phyloP scores from a whole-genome alignment of 176 grass and related monocot species.

The Eremochloa ophiuroides region DNA sequence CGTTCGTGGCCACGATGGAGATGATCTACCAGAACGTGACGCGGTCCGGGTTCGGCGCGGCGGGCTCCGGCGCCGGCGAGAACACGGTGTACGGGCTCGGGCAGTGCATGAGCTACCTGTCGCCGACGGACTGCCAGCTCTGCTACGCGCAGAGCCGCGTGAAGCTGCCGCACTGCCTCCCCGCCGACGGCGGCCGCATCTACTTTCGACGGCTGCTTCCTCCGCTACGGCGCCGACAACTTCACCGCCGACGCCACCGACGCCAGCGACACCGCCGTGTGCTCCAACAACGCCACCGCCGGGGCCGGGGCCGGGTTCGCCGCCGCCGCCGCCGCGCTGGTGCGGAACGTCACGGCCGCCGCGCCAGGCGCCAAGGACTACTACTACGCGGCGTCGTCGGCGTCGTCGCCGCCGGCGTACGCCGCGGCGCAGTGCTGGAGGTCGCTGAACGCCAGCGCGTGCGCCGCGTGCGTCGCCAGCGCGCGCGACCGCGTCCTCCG shows the following conservation, averaged over 20 bases:
- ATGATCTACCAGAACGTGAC: slow-evolving; percentile 65
- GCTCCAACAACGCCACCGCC: slow-evolving; percentile 3
- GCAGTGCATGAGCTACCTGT: slow-evolving; percentile 71
- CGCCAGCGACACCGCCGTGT: slow-evolving; percentile 41
- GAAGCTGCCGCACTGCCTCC: slow-evolving; percentile 75
- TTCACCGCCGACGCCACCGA: slow-evolving; percentile 42
- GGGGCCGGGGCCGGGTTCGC: neutral
- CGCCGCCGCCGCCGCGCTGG: slow-evolving; percentile 8
- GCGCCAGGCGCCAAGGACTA: slow-evolving; percentile 18
- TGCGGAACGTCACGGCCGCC: slow-evolving; percentile 46
- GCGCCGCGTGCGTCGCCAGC: slow-evolving; percentile 52
- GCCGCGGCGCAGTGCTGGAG: slow-evolving; percentile 83
- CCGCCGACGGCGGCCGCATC: slow-evolving; percentile 43
- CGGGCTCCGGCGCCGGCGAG: slow-evolving; percentile 11
- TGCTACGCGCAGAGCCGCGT: slow-evolving; percentile 75
- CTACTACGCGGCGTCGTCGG: slow-evolving; percentile 27
- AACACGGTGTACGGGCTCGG: slow-evolving; percentile 48
- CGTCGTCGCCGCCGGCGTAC: slow-evolving; percentile 25
- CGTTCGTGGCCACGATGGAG: slow-evolving; percentile 58
- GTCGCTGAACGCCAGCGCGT: slow-evolving; percentile 64
- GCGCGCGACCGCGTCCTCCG: slow-evolving; percentile 28
- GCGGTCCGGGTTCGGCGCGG: slow-evolving; percentile 47
- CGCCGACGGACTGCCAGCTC: slow-evolving; percentile 59
- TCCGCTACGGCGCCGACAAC: slow-evolving; percentile 49
- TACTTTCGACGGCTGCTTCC: slow-evolving; percentile 80